phyloP scores from a whole-genome alignment of 495 filamentous ascomycete genomes.

The Aspergillus bertholletiae region DNA sequence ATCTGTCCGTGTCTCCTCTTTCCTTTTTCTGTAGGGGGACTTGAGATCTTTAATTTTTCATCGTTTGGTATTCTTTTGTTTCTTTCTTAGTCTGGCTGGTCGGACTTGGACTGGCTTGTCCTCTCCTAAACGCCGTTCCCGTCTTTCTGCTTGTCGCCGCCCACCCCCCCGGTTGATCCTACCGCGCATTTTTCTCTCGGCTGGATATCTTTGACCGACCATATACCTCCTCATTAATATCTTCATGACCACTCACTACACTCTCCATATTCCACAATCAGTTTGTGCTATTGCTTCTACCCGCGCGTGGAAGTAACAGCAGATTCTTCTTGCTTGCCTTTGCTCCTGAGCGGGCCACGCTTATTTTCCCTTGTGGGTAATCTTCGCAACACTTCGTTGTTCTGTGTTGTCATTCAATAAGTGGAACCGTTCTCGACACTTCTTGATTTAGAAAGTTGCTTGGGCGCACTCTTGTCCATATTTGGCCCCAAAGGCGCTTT shows the following conservation, averaged over 20 bases:
- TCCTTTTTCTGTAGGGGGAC: constrained; percentile 13
- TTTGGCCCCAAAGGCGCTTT: background rate
- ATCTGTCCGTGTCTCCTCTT: constrained; percentile 24
- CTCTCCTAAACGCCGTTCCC: constrained; percentile 28
- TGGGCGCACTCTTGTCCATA: background rate
- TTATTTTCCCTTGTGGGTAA: constrained; percentile 6
- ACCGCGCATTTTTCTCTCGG: constrained; percentile 23
- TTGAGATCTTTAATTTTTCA: constrained; percentile 3
- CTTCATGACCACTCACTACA: background rate
- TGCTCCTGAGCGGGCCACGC: constrained; percentile 12
- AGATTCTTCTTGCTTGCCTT: constrained; percentile 12
- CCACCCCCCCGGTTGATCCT: constrained; percentile 22
- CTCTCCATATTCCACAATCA: background rate
- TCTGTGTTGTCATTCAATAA: constrained; percentile 10
- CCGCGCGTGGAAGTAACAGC: constrained; percentile 11
- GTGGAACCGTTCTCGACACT: background rate
- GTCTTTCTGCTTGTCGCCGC: constrained; percentile 35
- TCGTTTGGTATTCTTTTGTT: constrained; percentile 11
- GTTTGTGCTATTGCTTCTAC: background rate
- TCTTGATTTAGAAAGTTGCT: background rate
- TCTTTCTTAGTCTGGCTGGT: constrained; percentile 11
- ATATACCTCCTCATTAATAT: constrained; percentile 9
- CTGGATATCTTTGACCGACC: constrained; percentile 13
- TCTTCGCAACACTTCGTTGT: constrained; percentile 4
- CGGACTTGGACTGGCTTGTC: constrained; percentile 9